These are phyloP conservation scores for Eutypella sp. DNA, from an alignment of 2,329 filamentous ascomycete genomes.

Conservation along the genomic window DNA sequence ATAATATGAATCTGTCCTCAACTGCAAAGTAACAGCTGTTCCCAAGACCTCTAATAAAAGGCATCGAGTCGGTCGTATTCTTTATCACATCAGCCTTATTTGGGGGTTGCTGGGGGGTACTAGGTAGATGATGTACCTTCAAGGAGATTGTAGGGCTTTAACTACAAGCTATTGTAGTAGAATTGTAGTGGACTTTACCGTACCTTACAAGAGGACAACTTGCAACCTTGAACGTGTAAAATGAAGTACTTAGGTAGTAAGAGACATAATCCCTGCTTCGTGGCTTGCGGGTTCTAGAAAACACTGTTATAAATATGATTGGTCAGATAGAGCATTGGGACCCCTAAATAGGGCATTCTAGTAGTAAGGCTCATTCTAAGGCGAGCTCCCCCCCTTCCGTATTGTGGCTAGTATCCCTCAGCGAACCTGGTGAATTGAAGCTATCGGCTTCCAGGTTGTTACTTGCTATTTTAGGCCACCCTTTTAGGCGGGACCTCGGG, in stretches of 20 bases:
- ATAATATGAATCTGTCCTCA: neutral
- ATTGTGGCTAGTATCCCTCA: constrained; percentile 5
- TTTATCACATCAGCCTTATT: neutral
- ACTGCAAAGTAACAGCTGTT: constrained; percentile 1
- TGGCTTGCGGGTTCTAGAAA: constrained; percentile 4
- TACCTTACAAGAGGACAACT: constrained; percentile 1
- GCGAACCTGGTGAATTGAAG: too few relatives aligned
- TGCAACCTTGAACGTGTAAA: neutral
- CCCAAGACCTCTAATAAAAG: neutral
- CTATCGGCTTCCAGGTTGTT: too few relatives aligned
- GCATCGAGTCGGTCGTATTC: neutral
- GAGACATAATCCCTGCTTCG: neutral
- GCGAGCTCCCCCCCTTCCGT: neutral
- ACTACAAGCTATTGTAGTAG: too few relatives aligned
- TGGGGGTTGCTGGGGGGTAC: neutral
- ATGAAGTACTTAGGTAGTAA: too few relatives aligned
- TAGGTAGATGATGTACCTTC: neutral
- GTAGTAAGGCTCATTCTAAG: too few relatives aligned
- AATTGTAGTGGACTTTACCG: too few relatives aligned
- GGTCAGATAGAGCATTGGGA: constrained; percentile 16
- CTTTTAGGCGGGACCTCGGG: too few relatives aligned
- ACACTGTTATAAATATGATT: constrained; percentile 23
- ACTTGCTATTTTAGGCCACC: too few relatives aligned
- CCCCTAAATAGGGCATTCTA: constrained; percentile 5
- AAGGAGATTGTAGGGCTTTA: too few relatives aligned